Evolutionary conservation across 2,329 filamentous ascomycete species (phyloP).

Genomic region (Talaromyces sp.): DNA sequence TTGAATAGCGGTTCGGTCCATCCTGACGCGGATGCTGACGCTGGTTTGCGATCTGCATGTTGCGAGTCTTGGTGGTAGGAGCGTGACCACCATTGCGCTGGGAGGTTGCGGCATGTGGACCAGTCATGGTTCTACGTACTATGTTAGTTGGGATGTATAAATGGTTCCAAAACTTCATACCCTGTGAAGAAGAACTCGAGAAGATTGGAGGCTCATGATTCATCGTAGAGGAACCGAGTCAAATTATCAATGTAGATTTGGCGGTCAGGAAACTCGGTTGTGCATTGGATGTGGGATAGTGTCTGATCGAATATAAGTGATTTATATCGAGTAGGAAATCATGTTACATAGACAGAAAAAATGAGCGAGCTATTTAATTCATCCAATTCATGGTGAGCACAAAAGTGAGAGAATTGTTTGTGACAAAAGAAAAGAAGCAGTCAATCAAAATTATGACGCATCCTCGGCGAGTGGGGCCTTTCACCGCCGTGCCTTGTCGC

Average conservation of each 20-base stretch:
- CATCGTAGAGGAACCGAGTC: conserved; percentile 6
- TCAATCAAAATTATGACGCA: conserved; percentile 8
- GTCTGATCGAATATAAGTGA: not conserved
- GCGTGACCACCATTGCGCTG: conserved; percentile 3
- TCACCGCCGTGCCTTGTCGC: not conserved
- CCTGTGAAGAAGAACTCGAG: conserved; percentile 3
- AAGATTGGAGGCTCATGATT: conserved; percentile 18
- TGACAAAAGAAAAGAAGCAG: not conserved
- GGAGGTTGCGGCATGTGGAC: not conserved
- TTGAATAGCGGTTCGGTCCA: conserved; percentile 1
- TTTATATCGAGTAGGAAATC: not conserved
- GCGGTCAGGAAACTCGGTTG: conserved; percentile 2
- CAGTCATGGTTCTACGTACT: conserved; percentile 13
- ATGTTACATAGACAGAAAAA: not conserved
- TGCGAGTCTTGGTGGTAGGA: conserved; percentile 13
- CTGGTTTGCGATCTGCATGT: conserved; percentile 1
- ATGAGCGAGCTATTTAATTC: not conserved
- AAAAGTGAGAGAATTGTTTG: not conserved
- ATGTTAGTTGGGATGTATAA: not conserved
- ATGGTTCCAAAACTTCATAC: not conserved
- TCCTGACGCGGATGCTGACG: not conserved
- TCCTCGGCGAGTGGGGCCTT: not conserved
- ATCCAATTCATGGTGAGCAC: not conserved
- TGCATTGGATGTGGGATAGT: not conserved
- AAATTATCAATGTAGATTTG: not conserved